Evolutionary conservation across 1,139 yeast genomes (phyloP), one percentile per base, ranked within the genome.

Genomic region (Nadsonia starkeyi-henricii): DNA sequence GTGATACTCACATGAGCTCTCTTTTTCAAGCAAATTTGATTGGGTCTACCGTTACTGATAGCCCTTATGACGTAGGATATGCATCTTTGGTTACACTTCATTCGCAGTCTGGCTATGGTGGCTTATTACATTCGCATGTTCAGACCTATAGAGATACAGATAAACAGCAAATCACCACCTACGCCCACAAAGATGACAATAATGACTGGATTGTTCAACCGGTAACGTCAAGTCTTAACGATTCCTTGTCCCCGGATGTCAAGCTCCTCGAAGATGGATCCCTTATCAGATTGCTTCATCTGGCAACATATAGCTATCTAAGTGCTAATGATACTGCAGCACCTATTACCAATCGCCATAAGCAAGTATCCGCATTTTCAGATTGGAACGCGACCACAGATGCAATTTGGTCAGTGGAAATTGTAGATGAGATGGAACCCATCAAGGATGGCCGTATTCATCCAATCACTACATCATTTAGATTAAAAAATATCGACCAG

Each of bases 1-100:
- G 98, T 55, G 97, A 91, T 64, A 93, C 96, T 47, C 84, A 84
- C 61, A 93, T 93, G 98, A 85, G 95, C 18, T 86, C 97, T 0
- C 72, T 93, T 55, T 91, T 91, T 77, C 98, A 91, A 70, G 98
- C 98, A 49, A 85, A 86, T 63, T 74, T 91, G 60, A 68, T 72
- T 45, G 95, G 95, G 41, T 78, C 91, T 37, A 78, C 77, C 51
- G 81, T 89, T 53, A 84, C 80, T 51, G 78, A 80, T 50, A 96
- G 96, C 26, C 95, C 98, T 55, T 73, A 95, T 65, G 96, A 89
- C 58, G 72, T 91, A 45, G 79, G 94, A 42, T 70, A 84, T 50
- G 89, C 86, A 42, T 86, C 97, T 1, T 65, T 73, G 36, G 75
- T 85, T 50, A 85, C 97, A 3, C 64, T 91, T 53, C 89, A 88